Conservation (phyloP, 2,329 filamentous ascomycete genomes). For the Pezicula radicicola region DNA sequence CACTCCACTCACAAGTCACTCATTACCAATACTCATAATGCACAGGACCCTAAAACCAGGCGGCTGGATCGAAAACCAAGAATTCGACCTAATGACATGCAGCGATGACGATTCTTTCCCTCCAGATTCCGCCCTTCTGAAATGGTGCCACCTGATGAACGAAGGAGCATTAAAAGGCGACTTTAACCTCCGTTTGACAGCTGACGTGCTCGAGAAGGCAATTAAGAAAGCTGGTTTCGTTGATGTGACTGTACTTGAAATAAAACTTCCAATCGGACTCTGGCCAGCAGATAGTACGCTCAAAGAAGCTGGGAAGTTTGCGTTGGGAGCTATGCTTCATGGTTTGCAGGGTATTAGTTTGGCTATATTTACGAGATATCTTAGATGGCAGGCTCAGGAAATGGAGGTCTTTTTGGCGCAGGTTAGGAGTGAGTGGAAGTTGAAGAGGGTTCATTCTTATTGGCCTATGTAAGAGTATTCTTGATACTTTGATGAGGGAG, state of each 20-base stretch:
- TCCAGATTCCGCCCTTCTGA: conserved; percentile 7
- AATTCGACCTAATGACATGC: conserved; percentile 8
- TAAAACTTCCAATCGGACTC: conserved; percentile 11
- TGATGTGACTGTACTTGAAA: conserved; percentile 9
- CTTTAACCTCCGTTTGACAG: conserved; percentile 2
- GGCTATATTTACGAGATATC: conserved; percentile 5
- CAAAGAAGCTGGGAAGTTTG: background rate
- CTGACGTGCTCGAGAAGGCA: conserved; percentile 18
- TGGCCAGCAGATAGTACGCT: conserved; percentile 2
- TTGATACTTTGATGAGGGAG: no score
- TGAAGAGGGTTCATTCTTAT: conserved; percentile 3
- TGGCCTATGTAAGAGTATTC: background rate
- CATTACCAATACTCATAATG: conserved; percentile 18
- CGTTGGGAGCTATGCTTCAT: background rate
- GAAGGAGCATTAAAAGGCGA: conserved; percentile 7
- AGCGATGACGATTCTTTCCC: conserved; percentile 13
- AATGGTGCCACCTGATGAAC: conserved; percentile 10
- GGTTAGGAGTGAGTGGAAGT: conserved; percentile 4
- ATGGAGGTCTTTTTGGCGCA: conserved; percentile 4
- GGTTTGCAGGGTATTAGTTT: conserved; percentile 3
- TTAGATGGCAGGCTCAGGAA: conserved; percentile 3
- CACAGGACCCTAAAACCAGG: conserved; percentile 11
- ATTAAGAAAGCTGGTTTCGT: conserved; percentile 22
- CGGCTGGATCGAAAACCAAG: conserved; percentile 19
- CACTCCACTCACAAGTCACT: no score